Evolutionary conservation across 768 basidiomycete species (phyloP), one percentile per base, ranked within the genome.

Genomic region (Serendipita vermifera): DNA sequence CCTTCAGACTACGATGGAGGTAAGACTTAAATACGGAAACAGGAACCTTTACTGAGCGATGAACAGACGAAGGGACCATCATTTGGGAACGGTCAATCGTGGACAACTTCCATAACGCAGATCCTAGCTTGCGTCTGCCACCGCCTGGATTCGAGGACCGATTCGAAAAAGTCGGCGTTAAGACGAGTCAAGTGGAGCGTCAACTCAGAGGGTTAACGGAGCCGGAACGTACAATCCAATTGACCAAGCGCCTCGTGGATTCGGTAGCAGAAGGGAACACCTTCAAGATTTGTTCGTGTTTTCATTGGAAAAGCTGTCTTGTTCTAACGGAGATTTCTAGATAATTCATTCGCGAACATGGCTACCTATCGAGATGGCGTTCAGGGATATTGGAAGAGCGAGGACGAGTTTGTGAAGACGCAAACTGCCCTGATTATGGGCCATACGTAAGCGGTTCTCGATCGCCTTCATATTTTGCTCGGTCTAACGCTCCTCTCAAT

Each of bases 61-160:
- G 15, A 20, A 20, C n/a, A 51, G 46, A 51, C 29, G 46, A 51
- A 29, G 46, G 20, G 11, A 51, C 22, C 9, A 51, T 51, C 22
- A 51, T 51, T 3, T 51, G 46, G 46, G 46, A 51, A n/a, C 46
- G 15, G 20, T 22, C 20, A 20, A 51, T 51, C n/a, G 46, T 51
- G n/a, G 22, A 51, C n/a, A 5, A 9, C 2, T 51, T 51, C 46
- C 9, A 15, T 5, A 51, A 51, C 31, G 46, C 46, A 17, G 22
- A 20, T 7, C 46, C 31, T 3, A 20, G 31, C 27, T 29, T 51
- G 9, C 11, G 46, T 7, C 22, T 26, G 46, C 46, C 46, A 22
- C 46, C 46, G 7, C 20, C 11, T 22, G 22, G 22, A 2, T 51
- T 51, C 22, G 29, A 51, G 1, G 22, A 51, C 3, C 24, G 31